Base-by-base conservation (phyloP, 2,329 filamentous ascomycete species). In the Arachnopeziza araneosa region DNA sequence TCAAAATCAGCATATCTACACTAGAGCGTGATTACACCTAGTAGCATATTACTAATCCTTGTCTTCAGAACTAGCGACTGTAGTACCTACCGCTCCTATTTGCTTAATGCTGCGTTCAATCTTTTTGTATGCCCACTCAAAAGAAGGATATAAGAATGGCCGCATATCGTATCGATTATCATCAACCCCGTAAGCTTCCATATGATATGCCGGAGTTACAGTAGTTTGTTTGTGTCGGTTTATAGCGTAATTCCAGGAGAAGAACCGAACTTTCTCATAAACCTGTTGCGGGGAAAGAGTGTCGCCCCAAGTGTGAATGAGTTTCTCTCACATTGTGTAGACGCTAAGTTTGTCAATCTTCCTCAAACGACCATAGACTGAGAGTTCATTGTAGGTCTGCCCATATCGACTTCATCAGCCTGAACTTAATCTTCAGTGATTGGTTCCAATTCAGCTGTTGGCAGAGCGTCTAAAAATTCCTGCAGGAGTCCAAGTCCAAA, bases 401-500 rank as follows among this genome's bases (percentile, higher is more conserved):
- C 26, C 80, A 81, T 81, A 61, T 81, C 78, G 0, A 68, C 76
- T 66, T 81, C 79, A 78, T 50, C 79, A 68, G 56, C 79, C 68
- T 30, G 26, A 1, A 78, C 75, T 66, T 89, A 88, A 19, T 77
- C 78, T 1, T 80, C 78, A 0, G 86, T 87, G 53, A 89, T 83
- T 8, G 88, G 88, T 66, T 88, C 83, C 26, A 83, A 76, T 69
- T 87, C 85, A 3, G 85, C 84, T 0, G 84, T 86, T 2, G 85
- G 85, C 0, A 78, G 76, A 0, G 85, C 87, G 14, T 78, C 77
- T 49, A 92, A 73, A 75, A 92, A 93, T 10, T 83, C 79, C 10
- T 83, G 73, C 1, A 91, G 79, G 57, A 88, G 83, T 0, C 86
- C 85, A 1, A 93, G 73, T 5, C 80, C 72, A 68, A 89, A 91